phyloP scores from a whole-genome alignment of 2,329 filamentous ascomycete genomes.

The Furcasterigmium sp. region DNA sequence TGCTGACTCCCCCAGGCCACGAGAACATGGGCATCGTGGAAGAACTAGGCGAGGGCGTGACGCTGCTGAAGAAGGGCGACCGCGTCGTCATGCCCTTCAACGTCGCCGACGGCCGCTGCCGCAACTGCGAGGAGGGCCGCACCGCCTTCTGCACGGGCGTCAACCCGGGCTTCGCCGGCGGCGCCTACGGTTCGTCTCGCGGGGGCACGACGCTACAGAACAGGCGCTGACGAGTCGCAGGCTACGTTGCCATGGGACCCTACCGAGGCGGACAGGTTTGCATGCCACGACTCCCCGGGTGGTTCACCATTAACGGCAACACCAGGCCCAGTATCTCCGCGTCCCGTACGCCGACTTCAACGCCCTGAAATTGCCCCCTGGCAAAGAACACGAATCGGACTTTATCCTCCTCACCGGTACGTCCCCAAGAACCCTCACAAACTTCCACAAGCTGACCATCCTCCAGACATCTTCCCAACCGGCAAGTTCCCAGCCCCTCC shows the following conservation, averaged over 20 bases:
- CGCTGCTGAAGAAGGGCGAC: constrained; percentile 56
- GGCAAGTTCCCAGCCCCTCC: constrained; percentile 11
- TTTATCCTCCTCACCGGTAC: constrained; percentile 45
- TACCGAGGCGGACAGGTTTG: constrained; percentile 30
- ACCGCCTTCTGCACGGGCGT: constrained; percentile 61
- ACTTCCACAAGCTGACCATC: constrained; percentile 12
- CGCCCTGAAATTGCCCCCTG: constrained; percentile 53
- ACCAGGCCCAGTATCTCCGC: constrained; percentile 57
- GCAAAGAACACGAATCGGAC: constrained; percentile 56
- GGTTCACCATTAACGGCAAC: constrained; percentile 29
- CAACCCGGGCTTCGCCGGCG: constrained; percentile 29
- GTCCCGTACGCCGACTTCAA: constrained; percentile 66
- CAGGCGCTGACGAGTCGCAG: constrained; percentile 5
- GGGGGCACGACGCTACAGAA: neutral
- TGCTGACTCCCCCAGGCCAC: constrained; percentile 28
- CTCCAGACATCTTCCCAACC: constrained; percentile 26
- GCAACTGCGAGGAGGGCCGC: constrained; percentile 58
- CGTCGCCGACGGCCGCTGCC: constrained; percentile 57
- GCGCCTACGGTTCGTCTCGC: constrained; percentile 22
- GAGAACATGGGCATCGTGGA: constrained; percentile 57
- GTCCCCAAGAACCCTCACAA: constrained; percentile 20
- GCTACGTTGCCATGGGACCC: constrained; percentile 57
- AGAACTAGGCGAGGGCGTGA: constrained; percentile 52
- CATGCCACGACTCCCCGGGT: neutral
- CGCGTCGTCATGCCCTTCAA: constrained; percentile 63